These are phyloP conservation scores for Grammothele lineata DNA, from an alignment of 768 basidiomycete genomes.

Conservation along the genomic window DNA sequence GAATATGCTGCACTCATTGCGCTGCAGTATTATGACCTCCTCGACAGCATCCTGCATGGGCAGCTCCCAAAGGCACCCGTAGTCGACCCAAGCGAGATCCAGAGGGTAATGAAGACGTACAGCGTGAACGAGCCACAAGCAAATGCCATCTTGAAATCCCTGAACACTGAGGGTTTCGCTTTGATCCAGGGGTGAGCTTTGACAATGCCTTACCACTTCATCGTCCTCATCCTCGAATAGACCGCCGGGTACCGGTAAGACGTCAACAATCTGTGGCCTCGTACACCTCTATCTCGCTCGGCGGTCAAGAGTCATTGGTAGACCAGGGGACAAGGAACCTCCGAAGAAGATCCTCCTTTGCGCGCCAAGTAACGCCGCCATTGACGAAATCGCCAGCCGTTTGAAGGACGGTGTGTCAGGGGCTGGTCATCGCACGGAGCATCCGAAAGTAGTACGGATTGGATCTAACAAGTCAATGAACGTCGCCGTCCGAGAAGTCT, in stretches of 20 bases:
- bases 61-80: slow-evolving; percentile 43
- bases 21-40: slow-evolving; percentile 78
- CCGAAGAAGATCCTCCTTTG: slow-evolving; percentile 82
- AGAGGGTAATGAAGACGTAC: slow-evolving; percentile 63
- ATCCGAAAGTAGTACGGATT: slow-evolving; percentile 85
- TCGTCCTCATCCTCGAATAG: slow-evolving; percentile 34
- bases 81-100: slow-evolving; percentile 49
- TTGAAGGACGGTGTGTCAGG: slow-evolving; percentile 75
- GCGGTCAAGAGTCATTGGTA: slow-evolving; percentile 49
- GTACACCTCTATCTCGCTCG: slow-evolving; percentile 75
- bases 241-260: slow-evolving; percentile 98
- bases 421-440: slow-evolving; percentile 45
- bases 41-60: slow-evolving; percentile 65
- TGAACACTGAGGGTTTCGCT: slow-evolving; percentile 72
- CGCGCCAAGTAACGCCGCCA: slow-evolving; percentile 97
- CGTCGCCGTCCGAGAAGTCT: slow-evolving; percentile 76
- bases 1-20: slow-evolving; percentile 88
- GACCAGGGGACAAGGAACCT: slow-evolving; percentile 39
- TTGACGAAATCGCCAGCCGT: slow-evolving; percentile 91
- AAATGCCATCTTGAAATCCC: slow-evolving; percentile 73
- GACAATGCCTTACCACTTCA: not conserved
- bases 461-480: slow-evolving; percentile 76
- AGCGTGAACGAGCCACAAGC: slow-evolving; percentile 94
- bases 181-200: slow-evolving; percentile 85
- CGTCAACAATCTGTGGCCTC: slow-evolving; percentile 95